Base-by-base conservation (phyloP, 2,329 filamentous ascomycete species). In the Hypoxylon sp. region DNA sequence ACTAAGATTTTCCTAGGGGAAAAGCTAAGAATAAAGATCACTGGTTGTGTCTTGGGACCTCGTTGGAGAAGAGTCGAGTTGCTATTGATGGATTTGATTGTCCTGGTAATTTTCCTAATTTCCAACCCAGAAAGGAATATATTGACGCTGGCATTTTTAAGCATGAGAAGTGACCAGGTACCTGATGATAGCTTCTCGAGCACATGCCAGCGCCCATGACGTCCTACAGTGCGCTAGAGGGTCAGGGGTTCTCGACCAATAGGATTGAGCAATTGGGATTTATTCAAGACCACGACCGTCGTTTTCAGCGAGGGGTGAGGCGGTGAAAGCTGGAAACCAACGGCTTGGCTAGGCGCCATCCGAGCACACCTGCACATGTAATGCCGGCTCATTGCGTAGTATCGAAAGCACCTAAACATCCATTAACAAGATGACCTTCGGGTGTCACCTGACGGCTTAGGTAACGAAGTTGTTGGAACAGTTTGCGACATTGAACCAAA, bases 201-300 rank as follows among this genome's bases (percentile, higher is more conserved):
- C 66, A 69, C 56, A 66, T 66, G 66, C 62, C 33, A 71, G 57
- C 61, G 46, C 61, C 40, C 44, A 68, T 64, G 60, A 66, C 60
- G 66, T 71, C 46, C 44, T 68, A 31, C 11, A 13, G 40, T 35
- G 27, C 54, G 49, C 59, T 58, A 64, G 59, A 46, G n/a, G 10
- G 14, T 30, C 57, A 63, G 58, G 69, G 63, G 48, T 46, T 8
- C 17, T 14, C 22, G 54, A 30, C 69, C 61, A 71, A 71, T 71
- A 50, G 33, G 30, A 62, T 35, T 10, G 6, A 22, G 37, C 56
- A 69, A 71, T 69, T 71, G 66, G 44, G 61, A 65, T 59, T 35
- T 35, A 17, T 44, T 14, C 56, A 27, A 59, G 49, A 55, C 35
- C 48, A 64, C 46, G 42, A 58, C 49, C 11, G 30, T 57, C 40